A percentile compares a stretch with the other conserved stretches of the same genome.
Conservation (phyloP, 192 early-diverging fungal species). For the Phycomyces blakesleeanus region DNA sequence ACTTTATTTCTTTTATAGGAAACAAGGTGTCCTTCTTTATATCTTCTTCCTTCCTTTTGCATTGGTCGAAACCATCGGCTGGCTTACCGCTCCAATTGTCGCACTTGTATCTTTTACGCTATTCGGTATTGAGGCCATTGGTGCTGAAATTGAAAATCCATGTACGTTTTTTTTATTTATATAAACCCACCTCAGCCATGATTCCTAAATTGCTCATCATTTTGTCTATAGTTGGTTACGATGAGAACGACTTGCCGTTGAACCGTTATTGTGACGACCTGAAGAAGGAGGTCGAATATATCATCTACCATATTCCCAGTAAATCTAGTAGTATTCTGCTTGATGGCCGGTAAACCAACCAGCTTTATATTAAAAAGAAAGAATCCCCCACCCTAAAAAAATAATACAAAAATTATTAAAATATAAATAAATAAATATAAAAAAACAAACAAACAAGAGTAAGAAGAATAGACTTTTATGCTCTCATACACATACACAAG, state of each 20-base stretch:
- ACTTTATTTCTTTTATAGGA: too few relatives aligned
- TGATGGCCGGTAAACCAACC: conserved; percentile 20
- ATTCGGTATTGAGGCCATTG: conserved; percentile 76
- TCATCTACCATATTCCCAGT: conserved; percentile 38
- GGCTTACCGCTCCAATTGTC: conserved; percentile 55
- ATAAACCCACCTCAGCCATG: not conserved
- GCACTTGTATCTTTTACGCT: conserved; percentile 62
- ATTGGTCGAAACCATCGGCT: conserved; percentile 40
- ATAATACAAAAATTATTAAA: not conserved
- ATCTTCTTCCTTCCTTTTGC: conserved; percentile 62
- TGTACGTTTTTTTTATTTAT: conserved; percentile 24
- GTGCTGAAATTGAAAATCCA: conserved; percentile 82
- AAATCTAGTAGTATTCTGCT: conserved; percentile 20
- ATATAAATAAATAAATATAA: not conserved
- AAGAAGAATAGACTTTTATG: too few relatives aligned
- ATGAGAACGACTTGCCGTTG: conserved; percentile 53
- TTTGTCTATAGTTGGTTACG: conserved; percentile 46
- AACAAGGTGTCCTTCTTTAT: conserved; percentile 62
- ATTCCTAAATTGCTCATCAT: conserved; percentile 35
- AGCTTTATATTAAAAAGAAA: too few relatives aligned
- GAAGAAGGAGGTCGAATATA: conserved; percentile 52
- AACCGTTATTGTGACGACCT: conserved; percentile 51
- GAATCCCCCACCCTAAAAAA: too few relatives aligned
- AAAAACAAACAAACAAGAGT: too few relatives aligned
- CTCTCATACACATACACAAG: too few relatives aligned